Evolutionary conservation across 352 stramenopile species (phyloP).

Genomic region (Globisporangium mamillatum): DNA sequence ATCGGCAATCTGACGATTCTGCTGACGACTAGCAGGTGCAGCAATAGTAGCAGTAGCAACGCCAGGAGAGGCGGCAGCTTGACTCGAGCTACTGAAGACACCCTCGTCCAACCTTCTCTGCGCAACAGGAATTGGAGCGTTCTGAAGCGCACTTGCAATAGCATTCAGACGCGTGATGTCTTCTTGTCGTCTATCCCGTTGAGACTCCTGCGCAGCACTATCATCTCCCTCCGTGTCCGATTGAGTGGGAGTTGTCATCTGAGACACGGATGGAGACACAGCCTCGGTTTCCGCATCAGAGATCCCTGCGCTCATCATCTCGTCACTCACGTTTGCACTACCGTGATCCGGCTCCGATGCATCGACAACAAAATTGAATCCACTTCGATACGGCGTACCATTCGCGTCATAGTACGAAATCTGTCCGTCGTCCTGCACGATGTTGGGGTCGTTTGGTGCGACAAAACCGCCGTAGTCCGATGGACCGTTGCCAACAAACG

Average conservation of each 20-base stretch:
- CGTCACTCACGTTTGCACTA: background rate
- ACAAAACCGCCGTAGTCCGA: constrained; percentile 37
- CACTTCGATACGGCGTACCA: constrained; percentile 56
- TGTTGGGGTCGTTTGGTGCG: constrained; percentile 51
- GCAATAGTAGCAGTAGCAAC: background rate
- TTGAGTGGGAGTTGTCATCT: constrained; percentile 62
- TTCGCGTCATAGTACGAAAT: constrained; percentile 71
- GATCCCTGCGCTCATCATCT: constrained; percentile 18
- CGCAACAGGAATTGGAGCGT: background rate
- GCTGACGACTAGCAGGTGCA: background rate
- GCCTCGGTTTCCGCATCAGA: constrained; percentile 62
- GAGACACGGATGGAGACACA: constrained; percentile 55
- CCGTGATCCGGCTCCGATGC: background rate
- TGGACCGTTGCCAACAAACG: constrained; percentile 4
- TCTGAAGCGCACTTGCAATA: constrained; percentile 27
- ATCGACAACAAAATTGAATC: constrained; percentile 49
- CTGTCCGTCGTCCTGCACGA: constrained; percentile 35
- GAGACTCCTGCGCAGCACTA: constrained; percentile 23
- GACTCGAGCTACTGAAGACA: background rate
- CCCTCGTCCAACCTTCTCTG: background rate
- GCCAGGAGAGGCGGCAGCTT: background rate
- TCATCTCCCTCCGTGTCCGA: constrained; percentile 63
- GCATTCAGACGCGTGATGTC: constrained; percentile 28
- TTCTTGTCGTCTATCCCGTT: constrained; percentile 26
- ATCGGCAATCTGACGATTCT: background rate